phyloP scores from a whole-genome alignment of 495 filamentous ascomycete species.

The Tuber calosporum region DNA sequence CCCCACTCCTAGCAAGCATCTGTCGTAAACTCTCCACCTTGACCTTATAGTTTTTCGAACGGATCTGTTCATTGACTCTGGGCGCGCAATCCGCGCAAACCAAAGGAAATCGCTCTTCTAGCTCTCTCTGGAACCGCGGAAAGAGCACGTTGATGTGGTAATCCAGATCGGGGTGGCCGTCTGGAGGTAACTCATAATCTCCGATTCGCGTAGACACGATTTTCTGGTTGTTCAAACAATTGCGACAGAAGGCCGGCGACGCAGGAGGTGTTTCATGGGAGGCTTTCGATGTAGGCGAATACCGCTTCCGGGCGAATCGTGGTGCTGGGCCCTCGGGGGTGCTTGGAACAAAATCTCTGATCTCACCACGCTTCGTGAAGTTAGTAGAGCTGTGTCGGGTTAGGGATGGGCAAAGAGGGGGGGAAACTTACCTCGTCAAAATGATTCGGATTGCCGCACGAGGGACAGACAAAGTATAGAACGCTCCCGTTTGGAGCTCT shows the following conservation, averaged over 20 bases:
- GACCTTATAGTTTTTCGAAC: constrained; percentile 33
- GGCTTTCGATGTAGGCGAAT: constrained; percentile 16
- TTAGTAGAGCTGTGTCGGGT: neutral
- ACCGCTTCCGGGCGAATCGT: constrained; percentile 31
- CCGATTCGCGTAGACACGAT: constrained; percentile 30
- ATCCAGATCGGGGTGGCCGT: constrained; percentile 39
- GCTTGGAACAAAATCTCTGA: constrained; percentile 33
- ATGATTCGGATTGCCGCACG: constrained; percentile 37
- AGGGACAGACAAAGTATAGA: constrained; percentile 27
- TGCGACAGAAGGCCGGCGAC: constrained; percentile 33
- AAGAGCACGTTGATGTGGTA: constrained; percentile 26
- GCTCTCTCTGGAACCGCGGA: constrained; percentile 20
- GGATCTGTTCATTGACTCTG: constrained; percentile 29
- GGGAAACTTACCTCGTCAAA: constrained; percentile 29
- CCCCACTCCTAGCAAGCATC: constrained; percentile 34
- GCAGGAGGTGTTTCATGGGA: constrained; percentile 10
- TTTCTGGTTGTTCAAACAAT: constrained; percentile 36
- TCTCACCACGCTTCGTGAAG: constrained; percentile 29
- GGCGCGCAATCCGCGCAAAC: constrained; percentile 32
- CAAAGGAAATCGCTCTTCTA: constrained; percentile 31
- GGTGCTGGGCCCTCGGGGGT: constrained; percentile 18
- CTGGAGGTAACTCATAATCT: constrained; percentile 33
- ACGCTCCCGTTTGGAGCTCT: constrained; percentile 23
- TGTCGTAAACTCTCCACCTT: constrained; percentile 38
- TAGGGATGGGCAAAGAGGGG: neutral